A percentile compares a stretch with the other conserved stretches of the same genome.
phyloP scores from a whole-genome alignment of 805 yeast species.

The Jamesozyma rosinii region DNA sequence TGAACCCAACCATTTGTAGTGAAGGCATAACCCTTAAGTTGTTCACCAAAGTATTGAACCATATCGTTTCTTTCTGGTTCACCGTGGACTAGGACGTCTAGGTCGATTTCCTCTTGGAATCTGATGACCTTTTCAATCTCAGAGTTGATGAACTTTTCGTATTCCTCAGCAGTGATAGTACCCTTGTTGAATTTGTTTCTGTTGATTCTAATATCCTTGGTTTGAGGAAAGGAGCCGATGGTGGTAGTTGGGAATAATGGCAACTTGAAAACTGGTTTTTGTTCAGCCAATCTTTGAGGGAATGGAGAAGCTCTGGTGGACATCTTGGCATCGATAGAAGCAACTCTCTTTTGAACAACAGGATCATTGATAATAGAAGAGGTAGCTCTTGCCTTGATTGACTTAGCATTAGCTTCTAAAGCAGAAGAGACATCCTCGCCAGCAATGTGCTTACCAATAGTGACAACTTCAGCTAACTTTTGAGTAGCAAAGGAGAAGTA shows the following conservation, averaged over 20 bases:
- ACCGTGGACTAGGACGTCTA: constrained; percentile 98
- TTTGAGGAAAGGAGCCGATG: constrained; percentile 99
- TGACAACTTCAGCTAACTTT: constrained; percentile 85
- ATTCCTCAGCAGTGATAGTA: constrained; percentile 86
- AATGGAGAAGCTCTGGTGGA: constrained; percentile 82
- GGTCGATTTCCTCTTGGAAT: constrained; percentile 98
- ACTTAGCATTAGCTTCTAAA: constrained; percentile 77
- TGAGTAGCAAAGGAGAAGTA: constrained; percentile 99
- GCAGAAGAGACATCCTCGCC: constrained; percentile 71
- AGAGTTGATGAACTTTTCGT: constrained; percentile 91
- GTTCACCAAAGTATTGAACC: constrained; percentile 99
- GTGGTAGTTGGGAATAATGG: constrained; percentile 99
- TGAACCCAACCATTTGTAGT: constrained; percentile 99
- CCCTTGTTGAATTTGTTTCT: constrained; percentile 98
- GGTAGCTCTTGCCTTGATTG: constrained; percentile 74
- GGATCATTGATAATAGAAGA: constrained; percentile 88
- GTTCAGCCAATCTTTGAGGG: constrained; percentile 78
- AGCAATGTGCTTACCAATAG: constrained; percentile 77
- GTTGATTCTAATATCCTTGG: constrained; percentile 96
- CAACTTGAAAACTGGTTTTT: constrained; percentile 78
- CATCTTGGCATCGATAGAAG: constrained; percentile 63
- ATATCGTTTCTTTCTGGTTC: constrained; percentile 99
- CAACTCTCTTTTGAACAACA: constrained; percentile 79
- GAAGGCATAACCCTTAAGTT: constrained; percentile 95
- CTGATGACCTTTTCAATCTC: constrained; percentile 92